Conservation (phyloP, 805 yeast genomes). For the Tetrapisispora nanseiensis region DNA sequence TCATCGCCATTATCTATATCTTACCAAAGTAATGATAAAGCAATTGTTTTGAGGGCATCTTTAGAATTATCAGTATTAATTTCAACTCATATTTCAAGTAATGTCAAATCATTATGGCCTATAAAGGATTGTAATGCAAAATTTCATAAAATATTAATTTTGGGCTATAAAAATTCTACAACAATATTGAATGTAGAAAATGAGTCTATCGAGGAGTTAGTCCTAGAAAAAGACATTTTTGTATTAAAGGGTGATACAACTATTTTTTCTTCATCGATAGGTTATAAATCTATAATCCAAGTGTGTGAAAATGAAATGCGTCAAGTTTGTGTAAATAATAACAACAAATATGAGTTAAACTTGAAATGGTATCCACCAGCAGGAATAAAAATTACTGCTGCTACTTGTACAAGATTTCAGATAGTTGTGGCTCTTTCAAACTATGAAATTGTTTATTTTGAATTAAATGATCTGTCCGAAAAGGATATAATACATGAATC, state of each 20-base stretch:
- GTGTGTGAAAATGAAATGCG: slow-evolving; percentile 61
- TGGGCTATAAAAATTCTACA: slow-evolving; percentile 17
- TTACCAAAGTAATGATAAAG: slow-evolving; percentile 24
- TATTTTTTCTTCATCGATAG: slow-evolving; percentile 59
- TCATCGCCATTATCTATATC: slow-evolving; percentile 22
- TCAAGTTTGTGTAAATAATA: slow-evolving; percentile 33
- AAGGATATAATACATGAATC: slow-evolving; percentile 63
- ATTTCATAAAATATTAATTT: slow-evolving; percentile 18
- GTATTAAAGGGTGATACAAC: slow-evolving; percentile 53
- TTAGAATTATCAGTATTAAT: slow-evolving; percentile 54
- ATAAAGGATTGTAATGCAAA: slow-evolving; percentile 34
- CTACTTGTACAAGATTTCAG: slow-evolving; percentile 58
- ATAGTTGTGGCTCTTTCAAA: slow-evolving; percentile 62
- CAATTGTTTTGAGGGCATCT: slow-evolving; percentile 46
- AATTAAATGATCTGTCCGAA: slow-evolving; percentile 37
- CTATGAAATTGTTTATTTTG: slow-evolving; percentile 73
- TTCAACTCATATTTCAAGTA: slow-evolving; percentile 63
- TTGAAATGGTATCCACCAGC: slow-evolving; percentile 78
- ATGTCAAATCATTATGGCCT: slow-evolving; percentile 56
- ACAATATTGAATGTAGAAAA: slow-evolving; percentile 18
- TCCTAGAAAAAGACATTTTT: slow-evolving; percentile 53
- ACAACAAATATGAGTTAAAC: slow-evolving; percentile 21
- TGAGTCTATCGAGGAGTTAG: slow-evolving; percentile 61
- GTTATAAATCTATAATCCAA: slow-evolving; percentile 55
- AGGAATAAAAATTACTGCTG: slow-evolving; percentile 52